These are phyloP conservation scores for Penicillium digitatum DNA, from an alignment of 2,329 filamentous ascomycete species.

Conservation along the genomic window DNA sequence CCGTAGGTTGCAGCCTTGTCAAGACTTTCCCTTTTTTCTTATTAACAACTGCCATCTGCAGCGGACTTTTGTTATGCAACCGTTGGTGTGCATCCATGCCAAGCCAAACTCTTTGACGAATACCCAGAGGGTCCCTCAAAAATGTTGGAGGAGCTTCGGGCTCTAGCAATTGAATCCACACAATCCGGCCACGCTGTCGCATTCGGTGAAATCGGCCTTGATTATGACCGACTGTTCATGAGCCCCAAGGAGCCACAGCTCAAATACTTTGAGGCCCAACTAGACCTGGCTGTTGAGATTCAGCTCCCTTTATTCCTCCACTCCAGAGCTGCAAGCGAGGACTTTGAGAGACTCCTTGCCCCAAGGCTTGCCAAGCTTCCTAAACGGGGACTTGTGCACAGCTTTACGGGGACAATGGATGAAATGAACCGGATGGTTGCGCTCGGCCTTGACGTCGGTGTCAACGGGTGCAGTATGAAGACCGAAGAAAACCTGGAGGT, in stretches of 20 bases:
- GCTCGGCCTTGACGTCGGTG: conserved; percentile 82
- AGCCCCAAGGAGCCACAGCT: conserved; percentile 75
- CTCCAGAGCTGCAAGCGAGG: conserved; percentile 77
- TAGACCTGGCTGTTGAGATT: conserved; percentile 70
- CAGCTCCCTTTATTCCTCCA: conserved; percentile 89
- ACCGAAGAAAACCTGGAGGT: conserved; percentile 86
- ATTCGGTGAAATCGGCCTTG: conserved; percentile 91
- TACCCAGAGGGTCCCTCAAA: conserved; percentile 45
- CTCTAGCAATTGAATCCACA: conserved; percentile 60
- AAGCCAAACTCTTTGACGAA: conserved; percentile 70
- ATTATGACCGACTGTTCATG: conserved; percentile 88
- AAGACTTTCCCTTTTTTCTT: not conserved
- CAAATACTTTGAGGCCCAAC: conserved; percentile 78
- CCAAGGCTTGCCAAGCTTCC: conserved; percentile 62
- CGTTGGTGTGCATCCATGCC: conserved; percentile 90
- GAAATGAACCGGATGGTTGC: conserved; percentile 79
- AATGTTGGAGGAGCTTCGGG: conserved; percentile 56
- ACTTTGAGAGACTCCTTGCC: conserved; percentile 72
- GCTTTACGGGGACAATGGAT: conserved; percentile 81
- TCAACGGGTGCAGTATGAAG: conserved; percentile 96
- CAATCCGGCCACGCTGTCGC: conserved; percentile 62
- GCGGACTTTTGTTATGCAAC: conserved; percentile 83
- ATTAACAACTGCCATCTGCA: conserved; percentile 30
- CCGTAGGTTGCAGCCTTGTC: conserved; percentile 51
- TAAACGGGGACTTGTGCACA: conserved; percentile 81